Conservation (phyloP, 2,329 filamentous ascomycete genomes). For the Tolypocladium tropicale region DNA sequence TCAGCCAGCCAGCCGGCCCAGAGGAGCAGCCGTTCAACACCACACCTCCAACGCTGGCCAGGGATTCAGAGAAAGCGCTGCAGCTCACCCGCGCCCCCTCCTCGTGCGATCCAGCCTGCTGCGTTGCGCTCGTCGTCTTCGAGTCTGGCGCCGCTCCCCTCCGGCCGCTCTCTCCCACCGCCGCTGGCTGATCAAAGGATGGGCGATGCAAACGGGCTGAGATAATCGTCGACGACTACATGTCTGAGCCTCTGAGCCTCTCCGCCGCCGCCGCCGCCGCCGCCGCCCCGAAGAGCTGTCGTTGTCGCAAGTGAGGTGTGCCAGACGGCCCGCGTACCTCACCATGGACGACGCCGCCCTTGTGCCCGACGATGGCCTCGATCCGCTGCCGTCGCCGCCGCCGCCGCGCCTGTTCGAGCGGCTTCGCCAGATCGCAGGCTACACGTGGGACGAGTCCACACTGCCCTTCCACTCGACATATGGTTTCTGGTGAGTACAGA, state of each 20-base stretch:
- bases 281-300: background rate
- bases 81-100: background rate
- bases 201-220: slow-evolving; percentile 17
- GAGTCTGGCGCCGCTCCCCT: background rate
- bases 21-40: background rate
- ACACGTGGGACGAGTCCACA: slow-evolving; percentile 62
- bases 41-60: background rate
- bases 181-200: slow-evolving; percentile 18
- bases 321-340: slow-evolving; percentile 4
- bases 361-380: slow-evolving; percentile 43
- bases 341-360: slow-evolving; percentile 42
- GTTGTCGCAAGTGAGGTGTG: background rate
- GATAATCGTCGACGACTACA: slow-evolving; percentile 14
- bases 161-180: background rate
- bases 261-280: background rate
- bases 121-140: background rate
- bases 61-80: background rate
- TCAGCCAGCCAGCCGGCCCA: background rate
- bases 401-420: slow-evolving; percentile 62
- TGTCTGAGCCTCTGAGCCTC: slow-evolving; percentile 13
- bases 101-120: background rate
- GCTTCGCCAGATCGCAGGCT: slow-evolving; percentile 61
- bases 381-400: slow-evolving; percentile 54
- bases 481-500: slow-evolving; percentile 62
- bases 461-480: slow-evolving; percentile 59